Evolutionary conservation across 306 rosid species (phyloP), one percentile per base, ranked within the genome.

Genomic region (Medicago arabica): DNA sequence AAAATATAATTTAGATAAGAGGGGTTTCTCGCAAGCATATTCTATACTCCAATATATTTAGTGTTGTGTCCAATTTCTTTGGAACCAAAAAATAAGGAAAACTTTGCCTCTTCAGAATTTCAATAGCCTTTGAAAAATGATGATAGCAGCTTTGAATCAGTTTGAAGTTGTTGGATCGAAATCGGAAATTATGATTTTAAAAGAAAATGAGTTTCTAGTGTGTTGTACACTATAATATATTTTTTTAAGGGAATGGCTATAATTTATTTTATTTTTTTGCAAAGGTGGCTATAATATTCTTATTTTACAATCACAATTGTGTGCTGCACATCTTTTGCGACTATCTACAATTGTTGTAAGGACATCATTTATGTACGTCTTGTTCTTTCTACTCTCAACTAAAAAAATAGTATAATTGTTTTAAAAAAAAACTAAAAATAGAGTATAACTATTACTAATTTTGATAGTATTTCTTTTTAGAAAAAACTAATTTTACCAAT

Each of bases 71-170:
- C 80, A 54, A 72, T 41, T 61, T 21, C 15, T 40, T 58, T 49
- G 79, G 83, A 59, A 75, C 79, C 79, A 59, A 71, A 18, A 41
- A 49, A 74, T 78, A 9, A 74, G 60, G 72, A 70, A 78, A 74
- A 21, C 1, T n/a, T 12, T 43, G 72, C 18, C 21, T 17, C 57
- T 17, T 21, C 9, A 60, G 55, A 72, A 38, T 71, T 53, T 58
- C 23, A 62, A 51, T 15, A 41, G 40, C 34, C 11, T 51, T 78
- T 78, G 62, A 53, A 70, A 25, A 19, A 36, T 39, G 15, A 38
- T 11, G 21, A 38, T 65, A 60, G 57, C 39, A 44, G 68, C 8
- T 58, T 63, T 41, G 38, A 39, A 46, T 72, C 31, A 5, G 25
- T 28, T 28, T 28, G 31, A 28, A 28, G 31, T 28, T 28, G 31